Evolutionary conservation across 2,329 filamentous ascomycete species (phyloP).

Genomic region (Fusarium abutilonis): DNA sequence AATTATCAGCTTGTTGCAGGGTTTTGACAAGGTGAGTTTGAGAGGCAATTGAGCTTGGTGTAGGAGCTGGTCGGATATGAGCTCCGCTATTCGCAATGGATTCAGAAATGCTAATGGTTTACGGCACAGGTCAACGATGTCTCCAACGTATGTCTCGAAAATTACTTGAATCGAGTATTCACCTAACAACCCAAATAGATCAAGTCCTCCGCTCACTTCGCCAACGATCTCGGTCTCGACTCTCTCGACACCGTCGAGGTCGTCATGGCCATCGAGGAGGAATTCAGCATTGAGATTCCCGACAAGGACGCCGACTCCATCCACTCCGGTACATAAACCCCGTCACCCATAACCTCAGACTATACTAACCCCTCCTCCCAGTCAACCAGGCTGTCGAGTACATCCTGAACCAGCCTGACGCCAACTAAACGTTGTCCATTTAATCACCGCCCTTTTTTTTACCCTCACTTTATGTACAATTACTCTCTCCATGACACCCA

Average conservation of each 20-base stretch:
- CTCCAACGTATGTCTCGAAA: conserved; percentile 62
- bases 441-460: conserved; percentile 14
- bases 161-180: conserved; percentile 1
- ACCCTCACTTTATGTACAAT: conserved; percentile 43
- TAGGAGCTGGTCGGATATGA: not conserved
- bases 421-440: conserved; percentile 64
- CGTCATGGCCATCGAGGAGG: conserved; percentile 99
- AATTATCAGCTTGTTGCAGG: conserved; percentile 91
- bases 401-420: conserved; percentile 92
- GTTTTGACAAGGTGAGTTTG: conserved; percentile 83
- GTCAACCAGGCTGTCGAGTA: conserved; percentile 96
- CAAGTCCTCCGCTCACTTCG: conserved; percentile 84
- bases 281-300: conserved; percentile 92
- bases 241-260: conserved; percentile 99
- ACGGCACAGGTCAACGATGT: conserved; percentile 71
- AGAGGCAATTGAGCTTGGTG: not conserved
- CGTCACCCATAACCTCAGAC: too few species aligned
- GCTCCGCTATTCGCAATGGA: not conserved
- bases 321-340: conserved; percentile 78
- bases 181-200: conserved; percentile 66
- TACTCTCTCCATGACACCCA: conserved; percentile 33
- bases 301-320: conserved; percentile 96
- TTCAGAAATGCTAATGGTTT: conserved; percentile 43
- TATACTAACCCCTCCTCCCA: conserved; percentile 50
- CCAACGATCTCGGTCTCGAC: conserved; percentile 96